Evolutionary conservation across 306 rosid genomes (phyloP), one percentile per base, ranked within the genome.

Genomic region (Macrotyloma uniflorum): DNA sequence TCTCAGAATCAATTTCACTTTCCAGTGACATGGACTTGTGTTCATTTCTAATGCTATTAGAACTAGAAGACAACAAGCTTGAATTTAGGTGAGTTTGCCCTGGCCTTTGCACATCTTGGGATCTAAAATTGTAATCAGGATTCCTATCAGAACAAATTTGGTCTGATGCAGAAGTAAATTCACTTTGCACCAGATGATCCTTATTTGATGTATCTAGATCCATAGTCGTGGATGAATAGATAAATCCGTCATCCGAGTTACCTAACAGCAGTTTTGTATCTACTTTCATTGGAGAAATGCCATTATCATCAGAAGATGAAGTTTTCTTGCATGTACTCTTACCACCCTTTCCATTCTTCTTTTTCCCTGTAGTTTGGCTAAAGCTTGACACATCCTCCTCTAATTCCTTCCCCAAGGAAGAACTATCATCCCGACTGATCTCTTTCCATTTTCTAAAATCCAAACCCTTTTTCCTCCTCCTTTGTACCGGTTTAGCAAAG

Each of bases 1-100:
- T 95, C 85, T 95, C 97, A 2, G 80, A 85, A 84, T 93, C 94
- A 81, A 95, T 93, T 81, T 91, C 89, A 79, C 79, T 80, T 83
- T 91, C 88, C 50, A 93, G 76, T 14, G 91, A 79, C 28, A 49
- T 30, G 13, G 89, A 35, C 62, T 42, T 84, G 50, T 76, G 88
- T 59, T 87, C 86, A 68, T 75, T 75, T 40, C 54, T 18, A 49
- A 77, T 49, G 49, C 77, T 76, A 61, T 19, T 75, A 61, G 88
- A 74, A 57, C 67, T 70, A 43, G 82, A 63, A 72, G 85, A 80
- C 47, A 58, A 78, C 40, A 36, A 32, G 38, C 49, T 74, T 23
- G 86, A 76, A 67, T 70, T 51, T 47, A 76, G 58, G 80, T 61
- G 10, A 58, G 32, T 49, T 84, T 72, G 58, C 72, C 72, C 79